Conservation (phyloP, 768 basidiomycete genomes). For the Lepiota subincarnata region DNA sequence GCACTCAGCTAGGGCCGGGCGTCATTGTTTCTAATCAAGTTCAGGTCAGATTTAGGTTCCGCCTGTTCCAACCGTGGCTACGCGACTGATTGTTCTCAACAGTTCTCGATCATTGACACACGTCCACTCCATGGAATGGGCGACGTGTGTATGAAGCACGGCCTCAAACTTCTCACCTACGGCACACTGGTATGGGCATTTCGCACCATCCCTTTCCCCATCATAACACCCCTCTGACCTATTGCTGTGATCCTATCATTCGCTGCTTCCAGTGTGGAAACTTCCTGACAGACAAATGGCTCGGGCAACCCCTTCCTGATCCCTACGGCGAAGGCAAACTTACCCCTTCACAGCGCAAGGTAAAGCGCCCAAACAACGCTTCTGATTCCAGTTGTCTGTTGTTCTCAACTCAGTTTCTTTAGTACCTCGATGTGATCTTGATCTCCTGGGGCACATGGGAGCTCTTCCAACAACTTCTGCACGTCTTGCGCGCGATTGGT, state of each 20-base stretch:
- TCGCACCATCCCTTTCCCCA: neutral
- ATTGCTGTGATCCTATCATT: neutral
- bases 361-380: conserved; percentile 17
- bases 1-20: conserved; percentile 63
- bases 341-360: conserved; percentile 82
- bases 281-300: conserved; percentile 72
- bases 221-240: neutral
- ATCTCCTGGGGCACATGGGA: conserved; percentile 74
- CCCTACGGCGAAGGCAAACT: conserved; percentile 50
- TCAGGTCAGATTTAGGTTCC: conserved; percentile 42
- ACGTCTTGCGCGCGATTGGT: conserved; percentile 53
- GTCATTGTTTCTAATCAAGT: conserved; percentile 77
- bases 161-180: conserved; percentile 71
- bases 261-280: conserved; percentile 60
- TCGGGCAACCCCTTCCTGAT: conserved; percentile 62
- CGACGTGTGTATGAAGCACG: conserved; percentile 66
- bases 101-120: conserved; percentile 80
- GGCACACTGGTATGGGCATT: conserved; percentile 59
- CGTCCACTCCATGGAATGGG: conserved; percentile 73
- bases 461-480: conserved; percentile 63
- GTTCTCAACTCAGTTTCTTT: conserved; percentile 6
- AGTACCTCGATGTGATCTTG: conserved; percentile 82
- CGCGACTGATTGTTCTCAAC: neutral
- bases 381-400: neutral
- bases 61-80: neutral